Evolutionary conservation across 2,329 filamentous ascomycete species (phyloP).

Genomic region (Cladosporium sp.): DNA sequence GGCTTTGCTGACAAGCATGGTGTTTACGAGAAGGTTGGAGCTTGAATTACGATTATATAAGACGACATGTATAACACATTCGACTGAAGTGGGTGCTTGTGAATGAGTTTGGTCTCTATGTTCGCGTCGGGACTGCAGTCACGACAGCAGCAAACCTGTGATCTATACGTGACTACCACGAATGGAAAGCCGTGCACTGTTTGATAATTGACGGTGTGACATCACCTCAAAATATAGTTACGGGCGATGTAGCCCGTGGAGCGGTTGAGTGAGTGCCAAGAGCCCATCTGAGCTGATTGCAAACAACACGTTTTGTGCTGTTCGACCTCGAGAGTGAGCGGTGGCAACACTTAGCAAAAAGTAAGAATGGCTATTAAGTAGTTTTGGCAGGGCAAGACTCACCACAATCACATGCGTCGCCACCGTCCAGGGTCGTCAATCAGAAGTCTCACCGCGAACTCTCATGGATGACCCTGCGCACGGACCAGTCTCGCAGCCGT

Average conservation of each 20-base stretch:
- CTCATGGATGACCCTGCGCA: not conserved
- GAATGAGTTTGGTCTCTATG: too few species aligned
- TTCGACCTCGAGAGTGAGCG: not conserved
- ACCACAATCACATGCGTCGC: not conserved
- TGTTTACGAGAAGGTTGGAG: slow-evolving; percentile 24
- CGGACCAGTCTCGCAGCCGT: not conserved
- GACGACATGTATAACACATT: not conserved
- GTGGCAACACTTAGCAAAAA: not conserved
- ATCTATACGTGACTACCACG: not conserved
- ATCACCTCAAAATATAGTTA: not conserved
- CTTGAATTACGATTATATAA: slow-evolving; percentile 7
- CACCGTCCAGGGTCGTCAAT: not conserved
- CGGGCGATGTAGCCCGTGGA: not conserved
- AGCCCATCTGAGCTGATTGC: not conserved
- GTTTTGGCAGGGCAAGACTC: not conserved
- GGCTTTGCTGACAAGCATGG: slow-evolving; percentile 21
- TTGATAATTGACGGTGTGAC: not conserved
- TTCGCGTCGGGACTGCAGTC: not conserved
- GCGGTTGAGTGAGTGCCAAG: not conserved
- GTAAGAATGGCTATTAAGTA: not conserved
- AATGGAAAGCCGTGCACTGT: not conserved
- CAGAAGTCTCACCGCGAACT: not conserved
- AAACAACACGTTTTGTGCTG: not conserved
- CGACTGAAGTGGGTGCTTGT: not conserved
- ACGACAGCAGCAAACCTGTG: too few species aligned